These are phyloP conservation scores for Citrus reticulata DNA, from an alignment of 345 rosid species.

Conservation along the genomic window DNA sequence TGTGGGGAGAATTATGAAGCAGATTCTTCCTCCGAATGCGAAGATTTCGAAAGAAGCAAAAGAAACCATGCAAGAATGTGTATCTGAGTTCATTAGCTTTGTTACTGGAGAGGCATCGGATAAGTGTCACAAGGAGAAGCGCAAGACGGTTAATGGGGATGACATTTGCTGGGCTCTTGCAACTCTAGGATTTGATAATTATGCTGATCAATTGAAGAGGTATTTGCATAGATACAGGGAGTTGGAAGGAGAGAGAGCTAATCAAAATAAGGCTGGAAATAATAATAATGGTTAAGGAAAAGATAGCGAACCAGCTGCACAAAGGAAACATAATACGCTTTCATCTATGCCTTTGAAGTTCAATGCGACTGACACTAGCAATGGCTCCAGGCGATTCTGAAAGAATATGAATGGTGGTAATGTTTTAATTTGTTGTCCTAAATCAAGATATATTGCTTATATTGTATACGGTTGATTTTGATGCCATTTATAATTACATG, in stretches of 20 bases:
- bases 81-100: slow-evolving; percentile 74
- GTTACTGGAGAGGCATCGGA: slow-evolving; percentile 73
- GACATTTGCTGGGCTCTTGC: slow-evolving; percentile 73
- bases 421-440: background rate
- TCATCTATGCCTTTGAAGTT: slow-evolving; percentile 4
- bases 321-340: background rate
- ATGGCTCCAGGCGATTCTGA: slow-evolving; percentile 13
- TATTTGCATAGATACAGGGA: slow-evolving; percentile 49
- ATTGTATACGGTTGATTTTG: background rate
- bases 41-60: slow-evolving; percentile 75
- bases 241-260: slow-evolving; percentile 52
- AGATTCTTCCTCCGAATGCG: slow-evolving; percentile 60
- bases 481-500: background rate
- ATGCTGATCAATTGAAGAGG: slow-evolving; percentile 47
- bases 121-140: slow-evolving; percentile 70
- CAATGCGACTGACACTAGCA: slow-evolving; percentile 5
- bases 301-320: background rate
- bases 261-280: slow-evolving; percentile 28
- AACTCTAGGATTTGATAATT: slow-evolving; percentile 68
- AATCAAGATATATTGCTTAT: background rate
- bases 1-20: slow-evolving; percentile 76
- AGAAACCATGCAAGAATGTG: slow-evolving; percentile 80
- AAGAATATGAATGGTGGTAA: slow-evolving; percentile 5
- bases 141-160: slow-evolving; percentile 67
- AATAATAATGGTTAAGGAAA: background rate